Evolutionary conservation across 2,329 filamentous ascomycete genomes (phyloP), one percentile per base, ranked within the genome.

Genomic region (Colletotrichum caudatum): DNA sequence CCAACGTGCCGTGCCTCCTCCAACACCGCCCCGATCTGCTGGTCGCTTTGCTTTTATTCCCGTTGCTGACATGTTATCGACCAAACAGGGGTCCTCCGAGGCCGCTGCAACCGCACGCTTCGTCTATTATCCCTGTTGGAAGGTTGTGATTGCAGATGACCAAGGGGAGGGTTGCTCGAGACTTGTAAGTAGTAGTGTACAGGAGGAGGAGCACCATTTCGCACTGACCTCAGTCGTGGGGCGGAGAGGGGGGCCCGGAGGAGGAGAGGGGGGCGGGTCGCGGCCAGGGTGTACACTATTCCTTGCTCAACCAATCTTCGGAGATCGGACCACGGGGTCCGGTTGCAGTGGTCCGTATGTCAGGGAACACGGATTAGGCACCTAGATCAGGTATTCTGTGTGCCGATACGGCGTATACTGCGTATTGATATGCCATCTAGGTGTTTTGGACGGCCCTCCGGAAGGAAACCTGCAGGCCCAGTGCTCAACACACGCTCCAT

Each of bases 391-490:
- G 2, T 29, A 29, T 3, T 29, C 3, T 3, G 26, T 29, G 26
- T 63, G 3, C 16, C 5, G 41, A 20, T 44, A 11, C 14, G 18
- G 8, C 16, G 6, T 20, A 20, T 14, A 46, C 41, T 7, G 16
- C 16, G 1, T n/a, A 39, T 16, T 7, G 11, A 39, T 11, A 11
- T 14, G 5, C 11, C 26, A 29, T 29, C 26, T 12, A 16, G 44
- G 35, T n/a, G 35, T 11, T 41, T 44, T 33, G 29, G 46, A 18
- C 37, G 20, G 46, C 26, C 41, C 26, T n/a, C 26, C 12, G 7
- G 9, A 29, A 23, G 33, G 37, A n/a, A 50, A 46, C 14, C 44
- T 50, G 41, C 41, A 61, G 59, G 59, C 50, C 44, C 59, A 61
- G 59, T n/a, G 16, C 20, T 37, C 44, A 37, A 46, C 29, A 26